Conservation (phyloP, 352 stramenopile genomes). For the Phytopythium cucurbitacearum region DNA sequence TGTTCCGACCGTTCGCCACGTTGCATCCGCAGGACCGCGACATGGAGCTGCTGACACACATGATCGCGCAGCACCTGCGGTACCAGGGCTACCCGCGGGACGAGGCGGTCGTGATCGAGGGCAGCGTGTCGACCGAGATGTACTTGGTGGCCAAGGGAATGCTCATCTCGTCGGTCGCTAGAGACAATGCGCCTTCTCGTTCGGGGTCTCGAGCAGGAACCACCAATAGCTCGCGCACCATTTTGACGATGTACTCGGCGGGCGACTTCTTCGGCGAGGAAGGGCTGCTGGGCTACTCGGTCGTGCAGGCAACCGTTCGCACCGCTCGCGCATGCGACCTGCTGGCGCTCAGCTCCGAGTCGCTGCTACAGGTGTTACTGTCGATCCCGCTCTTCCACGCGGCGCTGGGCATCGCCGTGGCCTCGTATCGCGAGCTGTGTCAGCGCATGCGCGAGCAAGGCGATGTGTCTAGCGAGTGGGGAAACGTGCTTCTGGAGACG, state of each 20-base stretch:
- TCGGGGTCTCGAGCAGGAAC: no score
- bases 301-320: constrained; percentile 28
- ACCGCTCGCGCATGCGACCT: constrained; percentile 24
- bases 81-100: constrained; percentile 67
- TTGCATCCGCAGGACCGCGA: constrained; percentile 21
- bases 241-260: constrained; percentile 16
- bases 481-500: constrained; percentile 27
- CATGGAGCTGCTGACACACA: constrained; percentile 24
- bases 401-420: constrained; percentile 33
- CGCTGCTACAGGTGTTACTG: constrained; percentile 43
- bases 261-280: constrained; percentile 62
- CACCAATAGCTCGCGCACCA: background rate
- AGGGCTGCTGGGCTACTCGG: constrained; percentile 50
- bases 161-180: constrained; percentile 21
- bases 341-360: constrained; percentile 32
- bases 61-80: constrained; percentile 42
- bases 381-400: constrained; percentile 27
- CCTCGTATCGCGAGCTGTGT: constrained; percentile 44
- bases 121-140: constrained; percentile 59
- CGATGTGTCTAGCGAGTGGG: constrained; percentile 22
- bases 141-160: constrained; percentile 67
- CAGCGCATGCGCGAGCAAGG: constrained; percentile 5
- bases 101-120: constrained; percentile 57
- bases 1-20: constrained; percentile 42
- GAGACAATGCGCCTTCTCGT: background rate